phyloP scores from a whole-genome alignment of 78 protist genomes.

The Dictyostelium capitatum region DNA sequence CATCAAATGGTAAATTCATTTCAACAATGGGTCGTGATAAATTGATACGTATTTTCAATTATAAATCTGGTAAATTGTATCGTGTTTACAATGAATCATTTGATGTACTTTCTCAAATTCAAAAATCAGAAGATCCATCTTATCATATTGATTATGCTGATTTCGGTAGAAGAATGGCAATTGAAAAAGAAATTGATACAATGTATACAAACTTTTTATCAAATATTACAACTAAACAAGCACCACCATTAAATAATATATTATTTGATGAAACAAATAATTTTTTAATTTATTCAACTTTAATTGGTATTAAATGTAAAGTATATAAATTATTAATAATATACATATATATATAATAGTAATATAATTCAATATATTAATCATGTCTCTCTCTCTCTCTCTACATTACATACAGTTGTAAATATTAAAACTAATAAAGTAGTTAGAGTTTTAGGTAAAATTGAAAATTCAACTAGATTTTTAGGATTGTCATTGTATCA shows the following conservation, averaged over 20 bases:
- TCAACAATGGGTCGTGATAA: slow-evolving; percentile 83
- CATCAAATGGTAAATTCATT: slow-evolving; percentile 83
- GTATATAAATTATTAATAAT: neutral
- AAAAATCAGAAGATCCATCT: slow-evolving; percentile 49
- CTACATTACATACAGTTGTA: slow-evolving; percentile 66
- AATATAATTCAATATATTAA: no score
- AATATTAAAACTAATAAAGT: slow-evolving; percentile 83
- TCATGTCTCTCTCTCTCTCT: neutral
- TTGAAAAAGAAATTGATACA: slow-evolving; percentile 86
- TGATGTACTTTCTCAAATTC: slow-evolving; percentile 24
- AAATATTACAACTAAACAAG: neutral
- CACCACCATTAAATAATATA: slow-evolving; percentile 76
- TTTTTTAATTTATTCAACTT: slow-evolving; percentile 91
- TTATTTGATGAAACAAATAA: slow-evolving; percentile 94
- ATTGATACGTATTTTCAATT: slow-evolving; percentile 86
- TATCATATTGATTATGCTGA: slow-evolving; percentile 89
- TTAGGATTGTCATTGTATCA: slow-evolving; percentile 91
- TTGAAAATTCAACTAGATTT: slow-evolving; percentile 93
- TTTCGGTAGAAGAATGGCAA: slow-evolving; percentile 94
- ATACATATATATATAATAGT: no score
- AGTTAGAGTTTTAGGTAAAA: slow-evolving; percentile 90
- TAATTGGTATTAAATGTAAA: slow-evolving; percentile 93
- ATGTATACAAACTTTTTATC: neutral
- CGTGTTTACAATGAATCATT: slow-evolving; percentile 90
- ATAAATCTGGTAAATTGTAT: slow-evolving; percentile 82